Evolutionary conservation across 148 eudicot genomes (phyloP), one percentile per base, ranked within the genome.

Genomic region (Dianthus caryophyllus): DNA sequence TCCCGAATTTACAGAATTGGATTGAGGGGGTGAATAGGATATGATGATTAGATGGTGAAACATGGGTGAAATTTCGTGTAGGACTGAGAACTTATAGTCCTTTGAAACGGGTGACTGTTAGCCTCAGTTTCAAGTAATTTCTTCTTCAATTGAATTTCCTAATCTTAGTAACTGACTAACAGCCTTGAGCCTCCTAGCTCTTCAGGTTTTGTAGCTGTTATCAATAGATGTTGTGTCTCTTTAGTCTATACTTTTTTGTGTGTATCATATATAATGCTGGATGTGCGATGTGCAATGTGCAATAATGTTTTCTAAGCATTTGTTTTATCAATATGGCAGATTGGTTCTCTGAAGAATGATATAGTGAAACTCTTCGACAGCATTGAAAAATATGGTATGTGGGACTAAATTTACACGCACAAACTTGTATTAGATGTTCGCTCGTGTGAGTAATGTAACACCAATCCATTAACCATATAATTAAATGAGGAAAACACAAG

Each of bases 371-470:
- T 94, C 48, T 88, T 94, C 74, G 99, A 90, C 80, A 78, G 85
- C 39, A 67, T 80, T 77, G 97, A 90, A 73, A 90, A 84, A 74
- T 90, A 94, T 72, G 99, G 97, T 94, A 82, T 46, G 88, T 81
- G 53, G 44, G 39, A 9, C 12, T 41, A 9, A 6, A 6, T 13
- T 6, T 3, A 41, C 11, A 41, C 44, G 10, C 11, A 41, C 6
- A 41, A 41, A 41, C 44, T 41, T 41, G 11, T 41, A 41, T 9
- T 5, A 33, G 39, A 33, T 8, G 39, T 3, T 33, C 39, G 3
- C 39, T 33, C 8, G n/a, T n/a, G n/a, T n/a, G n/a, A n/a, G n/a
- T n/a, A n/a, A 41, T 41, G 44, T 41, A 13, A 41, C 10, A 41
- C 44, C 44, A 41, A 9, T 41, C 44, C 44, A 41, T 41, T 41